Evolutionary conservation across 306 rosid genomes (phyloP).

Genomic region (Ammopiptanthus mongolicus): DNA sequence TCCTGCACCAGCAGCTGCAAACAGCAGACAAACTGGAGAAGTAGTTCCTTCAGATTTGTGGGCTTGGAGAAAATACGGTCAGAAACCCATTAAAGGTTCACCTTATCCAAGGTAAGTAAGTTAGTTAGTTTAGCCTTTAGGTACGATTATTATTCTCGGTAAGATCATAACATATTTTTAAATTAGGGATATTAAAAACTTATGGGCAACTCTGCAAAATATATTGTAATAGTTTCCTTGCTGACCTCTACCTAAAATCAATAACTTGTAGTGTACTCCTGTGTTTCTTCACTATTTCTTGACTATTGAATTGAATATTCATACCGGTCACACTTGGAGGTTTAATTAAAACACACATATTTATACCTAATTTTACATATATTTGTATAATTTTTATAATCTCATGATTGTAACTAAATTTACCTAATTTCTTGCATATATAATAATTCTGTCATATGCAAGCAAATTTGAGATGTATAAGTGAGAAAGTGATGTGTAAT

Average conservation of each 20-base stretch:
- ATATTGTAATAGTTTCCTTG: background rate
- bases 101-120: slow-evolving; percentile 91
- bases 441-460: too few relatives aligned
- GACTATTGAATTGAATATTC: slow-evolving; percentile 23
- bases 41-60: slow-evolving; percentile 97
- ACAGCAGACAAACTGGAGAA: slow-evolving; percentile 86
- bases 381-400: too few relatives aligned
- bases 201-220: background rate
- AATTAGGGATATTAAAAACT: background rate
- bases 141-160: background rate
- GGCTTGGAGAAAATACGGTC: slow-evolving; percentile 99
- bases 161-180: background rate
- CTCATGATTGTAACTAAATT: too few relatives aligned
- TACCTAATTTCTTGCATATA: background rate
- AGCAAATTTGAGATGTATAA: too few relatives aligned
- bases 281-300: slow-evolving; percentile 13
- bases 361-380: background rate
- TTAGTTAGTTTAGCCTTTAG: slow-evolving; percentile 11
- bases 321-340: background rate
- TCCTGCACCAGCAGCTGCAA: slow-evolving; percentile 91
- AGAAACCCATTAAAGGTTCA: slow-evolving; percentile 97
- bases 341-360: background rate
- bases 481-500: background rate
- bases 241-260: slow-evolving; percentile 12
- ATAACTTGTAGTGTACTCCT: slow-evolving; percentile 21